Evolutionary conservation across 768 basidiomycete species (phyloP), one percentile per base, ranked within the genome.

Genomic region (Serpula lacrymans): DNA sequence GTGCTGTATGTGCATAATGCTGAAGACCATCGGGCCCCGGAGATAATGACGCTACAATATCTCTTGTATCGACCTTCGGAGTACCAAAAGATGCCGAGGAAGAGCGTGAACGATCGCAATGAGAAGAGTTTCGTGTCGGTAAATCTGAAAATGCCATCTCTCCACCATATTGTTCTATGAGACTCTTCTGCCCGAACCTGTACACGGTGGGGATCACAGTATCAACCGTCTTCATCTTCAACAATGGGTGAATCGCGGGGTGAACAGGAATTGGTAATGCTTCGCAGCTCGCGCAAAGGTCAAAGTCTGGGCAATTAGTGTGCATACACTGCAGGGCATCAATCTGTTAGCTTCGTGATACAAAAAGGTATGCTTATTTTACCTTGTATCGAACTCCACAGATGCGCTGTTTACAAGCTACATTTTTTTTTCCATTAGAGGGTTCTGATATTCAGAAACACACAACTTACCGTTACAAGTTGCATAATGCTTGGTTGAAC

Each of bases 211-310:
- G 79, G 21, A 81, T 57, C 12, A 70, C 55, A 3, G 75, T 70
- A 13, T 74, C 72, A 1, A 68, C 46, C 0, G 67, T 68, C 53
- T 68, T 81, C 62, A 93, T 68, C 75, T 91, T 93, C 53, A 91
- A 56, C 55, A 94, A 45, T 1, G 82, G 77, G 53, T 94, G 91
- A 23, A 63, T 75, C 10, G 58, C 43, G 0, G 88, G 86, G 57
- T 94, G 90, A 10, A 86, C 68, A 5, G 80, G 63, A 44, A 91
- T 85, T 0, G 90, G 90, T 42, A 78, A 71, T 5, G 88, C 81
- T 63, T 92, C 90, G 62, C 91, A 94, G 38, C 60, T 60, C 42
- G 72, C 68, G 62, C 90, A 94, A 13, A 93, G 70, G 53, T 94
- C 91, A 50, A 80, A 91, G 58, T 92, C 86, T 0, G 75, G 71